Evolutionary conservation across 2,329 filamentous ascomycete genomes (phyloP), one percentile per base, ranked within the genome.

Genomic region (Purpureocillium lavendulum): DNA sequence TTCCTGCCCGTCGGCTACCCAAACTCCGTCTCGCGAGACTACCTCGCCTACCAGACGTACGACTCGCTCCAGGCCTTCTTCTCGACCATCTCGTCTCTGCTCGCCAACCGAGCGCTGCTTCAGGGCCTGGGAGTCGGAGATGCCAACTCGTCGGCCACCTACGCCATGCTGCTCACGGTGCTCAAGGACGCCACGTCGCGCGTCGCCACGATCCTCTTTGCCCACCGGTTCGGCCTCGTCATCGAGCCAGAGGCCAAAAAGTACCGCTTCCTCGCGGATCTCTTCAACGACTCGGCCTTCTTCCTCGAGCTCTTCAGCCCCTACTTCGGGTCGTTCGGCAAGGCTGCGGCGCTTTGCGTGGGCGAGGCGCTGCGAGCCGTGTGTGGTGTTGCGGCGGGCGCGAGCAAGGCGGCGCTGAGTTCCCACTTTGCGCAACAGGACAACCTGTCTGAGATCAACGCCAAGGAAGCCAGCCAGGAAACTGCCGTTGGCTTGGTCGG

Each of bases 401-500:
- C 87, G 40, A 84, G 86, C 46, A 97, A 97, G 61, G 90, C 90
- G 2, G 89, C 84, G 45, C 65, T 98, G 49, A 92, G 86, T 56
- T 84, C 87, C 10, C 92, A 98, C 62, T 97, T 98, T 67, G 88
- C 90, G 8, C 78, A 72, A 49, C 80, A 80, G 56, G 86, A 87
- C 30, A 97, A 96, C 58, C 65, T 97, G 33, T 90, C 87, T 2
- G 90, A 97, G 60, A 71, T 98, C 41, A 97, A 96, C 63, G 89
- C 90, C 41, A 81, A 95, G 73, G 90, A 97, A 58, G 88, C 88
- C 11, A 94, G 86, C 48, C 92, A 97, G 64, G 92, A 97, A 63
- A 97, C 90, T 0, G 80, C 95, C 15, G 86, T 98, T 41, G 90
- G 87, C 2, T 70, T 97, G 18, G 45, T 95, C 28, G 92, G 92